A percentile compares a stretch with the other conserved stretches of the same genome.
phyloP scores from a whole-genome alignment of 169 alveolate species.

The Nephromyces sp. region DNA sequence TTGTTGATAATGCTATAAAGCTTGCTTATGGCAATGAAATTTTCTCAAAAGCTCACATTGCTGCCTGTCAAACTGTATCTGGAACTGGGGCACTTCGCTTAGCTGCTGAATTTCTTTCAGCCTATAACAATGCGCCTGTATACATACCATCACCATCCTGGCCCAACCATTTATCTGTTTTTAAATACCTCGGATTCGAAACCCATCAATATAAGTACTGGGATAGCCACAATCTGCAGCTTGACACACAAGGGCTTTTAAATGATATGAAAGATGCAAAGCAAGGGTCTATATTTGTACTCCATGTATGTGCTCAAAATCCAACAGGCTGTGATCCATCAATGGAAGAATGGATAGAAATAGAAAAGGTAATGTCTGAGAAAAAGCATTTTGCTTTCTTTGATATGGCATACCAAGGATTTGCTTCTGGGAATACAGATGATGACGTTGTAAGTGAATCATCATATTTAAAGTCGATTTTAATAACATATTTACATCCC shows the following conservation, averaged over 20 bases:
- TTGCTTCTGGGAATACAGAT: conserved; percentile 67
- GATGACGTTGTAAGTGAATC: conserved; percentile 66
- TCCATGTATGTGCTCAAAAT: conserved; percentile 85
- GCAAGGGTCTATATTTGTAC: conserved; percentile 52
- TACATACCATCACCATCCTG: conserved; percentile 73
- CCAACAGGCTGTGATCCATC: conserved; percentile 68
- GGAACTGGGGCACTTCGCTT: conserved; percentile 81
- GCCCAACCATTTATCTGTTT: conserved; percentile 71
- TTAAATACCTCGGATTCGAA: conserved; percentile 60
- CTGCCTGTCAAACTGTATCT: conserved; percentile 55
- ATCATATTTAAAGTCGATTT: conserved; percentile 13
- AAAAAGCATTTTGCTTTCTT: conserved; percentile 57
- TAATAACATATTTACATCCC: neutral
- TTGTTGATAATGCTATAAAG: neutral
- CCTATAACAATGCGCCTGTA: conserved; percentile 25
- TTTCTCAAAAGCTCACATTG: neutral
- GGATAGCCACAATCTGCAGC: conserved; percentile 33
- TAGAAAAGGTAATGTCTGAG: conserved; percentile 41
- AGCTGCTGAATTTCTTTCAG: conserved; percentile 52
- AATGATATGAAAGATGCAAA: conserved; percentile 54
- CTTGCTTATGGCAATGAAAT: neutral
- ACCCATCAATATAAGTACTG: conserved; percentile 63
- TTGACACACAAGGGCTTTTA: conserved; percentile 59
- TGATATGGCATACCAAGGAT: conserved; percentile 84
- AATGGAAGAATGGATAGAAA: conserved; percentile 62